Percentiles rank a stretch among this genome's conserved stretches.
Evolutionary conservation across 305 asterid genomes (phyloP).

Genomic region (Fraxinus paxiana): DNA sequence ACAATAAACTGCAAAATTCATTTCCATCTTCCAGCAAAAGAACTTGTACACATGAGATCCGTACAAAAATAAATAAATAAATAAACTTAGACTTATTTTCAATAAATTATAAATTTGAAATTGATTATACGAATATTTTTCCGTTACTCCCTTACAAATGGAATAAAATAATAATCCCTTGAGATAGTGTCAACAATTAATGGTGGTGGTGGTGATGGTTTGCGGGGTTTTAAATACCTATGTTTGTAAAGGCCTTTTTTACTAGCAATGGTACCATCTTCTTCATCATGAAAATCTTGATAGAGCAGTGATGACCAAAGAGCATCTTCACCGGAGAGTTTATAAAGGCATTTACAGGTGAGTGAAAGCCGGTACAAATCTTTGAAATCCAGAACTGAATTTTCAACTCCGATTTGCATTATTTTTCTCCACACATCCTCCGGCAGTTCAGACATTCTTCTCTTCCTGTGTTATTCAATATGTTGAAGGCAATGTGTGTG

Average conservation of each 20-base stretch:
- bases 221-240: background rate
- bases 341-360: background rate
- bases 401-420: background rate
- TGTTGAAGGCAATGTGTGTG: background rate
- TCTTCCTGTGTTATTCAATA: background rate
- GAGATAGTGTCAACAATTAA: too few relatives aligned
- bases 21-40: background rate
- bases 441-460: background rate
- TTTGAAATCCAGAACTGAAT: background rate
- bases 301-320: background rate
- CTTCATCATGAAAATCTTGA: background rate
- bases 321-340: background rate
- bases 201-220: background rate
- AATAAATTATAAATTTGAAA: too few relatives aligned
- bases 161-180: background rate
- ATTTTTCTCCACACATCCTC: background rate
- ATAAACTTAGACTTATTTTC: too few relatives aligned
- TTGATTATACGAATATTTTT: too few relatives aligned
- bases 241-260: background rate
- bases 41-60: too few relatives aligned
- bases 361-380: background rate
- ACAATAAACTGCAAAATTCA: too few relatives aligned
- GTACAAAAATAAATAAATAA: too few relatives aligned
- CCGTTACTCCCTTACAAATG: too few relatives aligned
- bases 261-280: background rate